phyloP scores from a whole-genome alignment of 2,329 filamentous ascomycete species.

The Ploettnerulaceae sp. region DNA sequence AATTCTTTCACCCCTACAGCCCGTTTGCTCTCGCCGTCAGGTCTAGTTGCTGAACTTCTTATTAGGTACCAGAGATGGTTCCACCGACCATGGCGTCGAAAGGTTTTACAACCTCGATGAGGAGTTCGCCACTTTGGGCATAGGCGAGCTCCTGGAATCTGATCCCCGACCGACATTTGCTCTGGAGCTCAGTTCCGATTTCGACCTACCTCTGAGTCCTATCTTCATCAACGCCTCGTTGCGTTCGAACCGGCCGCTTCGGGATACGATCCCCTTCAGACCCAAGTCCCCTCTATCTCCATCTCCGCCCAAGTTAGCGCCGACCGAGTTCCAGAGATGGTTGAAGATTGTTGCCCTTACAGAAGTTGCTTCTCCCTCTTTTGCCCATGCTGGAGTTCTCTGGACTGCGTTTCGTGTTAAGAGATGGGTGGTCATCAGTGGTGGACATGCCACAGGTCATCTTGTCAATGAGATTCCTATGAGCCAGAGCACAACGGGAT shows the following conservation, averaged over 20 bases:
- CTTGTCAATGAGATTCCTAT: neutral
- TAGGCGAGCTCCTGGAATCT: slow-evolving; percentile 66
- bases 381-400: slow-evolving; percentile 55
- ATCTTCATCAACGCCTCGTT: slow-evolving; percentile 65
- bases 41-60: too few species aligned
- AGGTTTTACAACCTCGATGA: slow-evolving; percentile 1
- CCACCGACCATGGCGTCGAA: neutral
- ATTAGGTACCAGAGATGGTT: slow-evolving; percentile 6
- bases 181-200: slow-evolving; percentile 53
- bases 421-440: slow-evolving; percentile 63
- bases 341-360: slow-evolving; percentile 40
- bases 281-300: slow-evolving; percentile 20
- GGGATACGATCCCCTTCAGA: slow-evolving; percentile 11
- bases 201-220: slow-evolving; percentile 48
- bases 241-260: slow-evolving; percentile 37
- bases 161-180: slow-evolving; percentile 73
- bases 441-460: slow-evolving; percentile 27
- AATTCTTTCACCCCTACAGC: too few species aligned
- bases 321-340: slow-evolving; percentile 63
- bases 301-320: slow-evolving; percentile 38
- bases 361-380: slow-evolving; percentile 41
- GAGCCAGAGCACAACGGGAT: neutral
- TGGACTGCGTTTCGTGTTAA: slow-evolving; percentile 68
- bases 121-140: slow-evolving; percentile 41
- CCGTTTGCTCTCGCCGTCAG: too few species aligned